Percentiles rank a stretch among this genome's conserved stretches.
phyloP scores from a whole-genome alignment of 495 filamentous ascomycete genomes.

The Penicillium tannophilum region DNA sequence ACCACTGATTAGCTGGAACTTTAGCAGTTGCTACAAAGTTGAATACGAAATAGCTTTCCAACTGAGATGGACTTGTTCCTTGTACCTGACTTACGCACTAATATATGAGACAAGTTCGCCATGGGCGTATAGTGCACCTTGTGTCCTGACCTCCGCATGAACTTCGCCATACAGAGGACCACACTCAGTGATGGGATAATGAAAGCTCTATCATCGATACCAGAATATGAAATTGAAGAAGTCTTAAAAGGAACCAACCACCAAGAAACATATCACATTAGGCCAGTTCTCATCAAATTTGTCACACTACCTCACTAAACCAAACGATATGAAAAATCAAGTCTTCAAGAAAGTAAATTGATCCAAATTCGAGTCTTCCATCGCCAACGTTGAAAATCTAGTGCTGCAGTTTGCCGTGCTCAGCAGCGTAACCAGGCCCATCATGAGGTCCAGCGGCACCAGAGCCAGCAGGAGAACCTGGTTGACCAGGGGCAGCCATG shows the following conservation, averaged over 20 bases:
- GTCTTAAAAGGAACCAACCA: background rate
- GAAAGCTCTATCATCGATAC: background rate
- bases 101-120: no score
- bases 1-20: background rate
- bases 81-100: no score
- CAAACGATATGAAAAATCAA: background rate
- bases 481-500: background rate
- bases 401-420: background rate
- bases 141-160: background rate
- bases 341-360: background rate
- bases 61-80: background rate
- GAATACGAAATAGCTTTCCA: background rate
- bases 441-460: slow-evolving; percentile 13
- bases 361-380: background rate
- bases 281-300: background rate
- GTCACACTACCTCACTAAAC: background rate
- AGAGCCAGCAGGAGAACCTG: slow-evolving; percentile 8
- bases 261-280: background rate
- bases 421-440: slow-evolving; percentile 9
- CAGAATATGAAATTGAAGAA: background rate
- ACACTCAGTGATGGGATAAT: no score
- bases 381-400: background rate
- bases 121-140: no score
- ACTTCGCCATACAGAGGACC: no score
- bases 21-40: background rate